phyloP scores from a whole-genome alignment of 176 grass and related monocot species.

The Elymus sibiricus region DNA sequence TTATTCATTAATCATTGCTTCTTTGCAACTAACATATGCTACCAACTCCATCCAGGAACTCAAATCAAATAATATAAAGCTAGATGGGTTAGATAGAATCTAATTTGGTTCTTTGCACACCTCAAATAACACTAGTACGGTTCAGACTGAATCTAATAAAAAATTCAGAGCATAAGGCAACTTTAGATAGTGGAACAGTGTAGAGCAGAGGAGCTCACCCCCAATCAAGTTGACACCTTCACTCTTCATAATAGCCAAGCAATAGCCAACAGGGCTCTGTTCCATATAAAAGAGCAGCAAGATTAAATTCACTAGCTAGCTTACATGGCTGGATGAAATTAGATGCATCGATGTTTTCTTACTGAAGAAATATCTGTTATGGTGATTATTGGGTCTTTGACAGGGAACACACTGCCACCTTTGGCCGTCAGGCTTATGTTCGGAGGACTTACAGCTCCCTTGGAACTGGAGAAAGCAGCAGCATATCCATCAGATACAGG shows the following conservation, averaged over 20 bases:
- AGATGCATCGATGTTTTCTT: conserved; percentile 30
- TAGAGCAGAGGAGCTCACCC: conserved; percentile 45
- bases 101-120: background rate
- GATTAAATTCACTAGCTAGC: conserved; percentile 12
- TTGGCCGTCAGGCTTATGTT: conserved; percentile 56
- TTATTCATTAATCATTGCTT: background rate
- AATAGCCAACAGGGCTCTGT: conserved; percentile 46
- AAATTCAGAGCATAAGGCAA: background rate
- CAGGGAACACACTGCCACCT: conserved; percentile 66
- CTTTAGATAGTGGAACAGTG: background rate
- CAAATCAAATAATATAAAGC: background rate
- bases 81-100: background rate
- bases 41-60: background rate
- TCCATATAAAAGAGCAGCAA: conserved; percentile 9
- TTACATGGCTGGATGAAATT: conserved; percentile 12
- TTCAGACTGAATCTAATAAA: background rate
- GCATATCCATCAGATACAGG: conserved; percentile 15
- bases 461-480: conserved; percentile 44
- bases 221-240: conserved; percentile 77
- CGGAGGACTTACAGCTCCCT: conserved; percentile 35
- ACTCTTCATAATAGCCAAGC: conserved; percentile 76
- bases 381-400: conserved; percentile 48
- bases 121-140: background rate
- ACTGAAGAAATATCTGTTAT: conserved; percentile 27
- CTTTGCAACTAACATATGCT: background rate